phyloP scores from a whole-genome alignment of 768 basidiomycete species.

The Termitomyces sp. region DNA sequence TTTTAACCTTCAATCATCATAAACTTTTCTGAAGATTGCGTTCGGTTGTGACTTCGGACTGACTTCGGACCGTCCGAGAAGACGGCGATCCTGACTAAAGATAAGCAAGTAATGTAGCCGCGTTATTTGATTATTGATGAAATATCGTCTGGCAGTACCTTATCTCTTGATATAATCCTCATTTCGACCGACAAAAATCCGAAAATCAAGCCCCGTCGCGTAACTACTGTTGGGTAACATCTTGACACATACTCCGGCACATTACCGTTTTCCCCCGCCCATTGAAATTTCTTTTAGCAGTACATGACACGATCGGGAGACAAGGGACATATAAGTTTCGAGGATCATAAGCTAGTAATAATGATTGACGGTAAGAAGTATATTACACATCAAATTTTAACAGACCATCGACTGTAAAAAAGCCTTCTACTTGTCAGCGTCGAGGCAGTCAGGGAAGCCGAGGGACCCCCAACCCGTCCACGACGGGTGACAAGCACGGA shows the following conservation, averaged over 20 bases:
- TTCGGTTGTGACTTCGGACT: too few relatives aligned
- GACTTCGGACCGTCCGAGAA: too few relatives aligned
- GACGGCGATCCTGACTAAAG: too few relatives aligned
- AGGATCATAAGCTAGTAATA: not conserved
- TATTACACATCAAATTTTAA: not conserved
- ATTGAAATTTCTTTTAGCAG: too few relatives aligned
- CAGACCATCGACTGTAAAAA: not conserved
- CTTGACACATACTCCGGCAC: not conserved
- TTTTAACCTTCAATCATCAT: too few relatives aligned
- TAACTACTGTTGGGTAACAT: not conserved
- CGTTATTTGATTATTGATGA: too few relatives aligned
- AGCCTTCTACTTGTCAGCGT: conserved; percentile 6
- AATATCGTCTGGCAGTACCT: too few relatives aligned
- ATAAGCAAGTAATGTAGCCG: too few relatives aligned
- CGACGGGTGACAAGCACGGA: conserved; percentile 58
- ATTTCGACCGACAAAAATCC: not conserved
- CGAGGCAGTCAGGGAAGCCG: conserved; percentile 15
- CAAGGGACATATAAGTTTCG: not conserved
- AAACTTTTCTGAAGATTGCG: too few relatives aligned
- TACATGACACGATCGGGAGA: too few relatives aligned
- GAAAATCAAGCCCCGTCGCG: not conserved
- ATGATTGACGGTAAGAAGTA: not conserved
- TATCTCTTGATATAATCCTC: too few relatives aligned
- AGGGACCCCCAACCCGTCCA: conserved; percentile 14
- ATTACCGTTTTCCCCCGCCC: not conserved